Base-by-base conservation (phyloP, 306 rosid species). In the Quercus robur region DNA sequence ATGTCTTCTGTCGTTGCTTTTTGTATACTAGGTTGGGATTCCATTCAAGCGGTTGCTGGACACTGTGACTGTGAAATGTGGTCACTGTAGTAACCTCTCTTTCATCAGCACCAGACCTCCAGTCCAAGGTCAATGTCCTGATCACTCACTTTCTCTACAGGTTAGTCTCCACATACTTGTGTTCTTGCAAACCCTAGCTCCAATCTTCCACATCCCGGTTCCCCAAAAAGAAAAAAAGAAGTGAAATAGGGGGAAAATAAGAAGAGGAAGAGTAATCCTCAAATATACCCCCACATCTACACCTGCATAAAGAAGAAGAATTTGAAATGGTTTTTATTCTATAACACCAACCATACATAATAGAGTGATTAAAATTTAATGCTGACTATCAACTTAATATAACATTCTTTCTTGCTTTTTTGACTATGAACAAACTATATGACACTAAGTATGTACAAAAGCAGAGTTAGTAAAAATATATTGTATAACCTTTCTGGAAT, bases 61-160 rank as follows among this genome's bases (percentile, higher is more conserved):
- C 79, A 93, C 99, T 11, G 97, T 95, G 84, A 95, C 99, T 55
- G 99, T 95, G 87, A 95, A 95, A 84, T 95, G 99, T 73, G 99
- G 99, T 11, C 98, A 95, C 82, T 95, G 99, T 77, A 88, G 98
- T 66, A 95, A 93, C 87, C 98, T 93, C 61, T 95, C 99, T 10
- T 93, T 93, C 75, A 94, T 95, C 31, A 93, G 90, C 87, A 93
- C 98, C 49, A 85, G 92, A 46, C 93, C 98, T 55, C 93, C 97
- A 77, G 73, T 91, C 62, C 90, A 88, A 74, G 85, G 78, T 46
- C 97, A 88, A 76, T 80, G 77, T 84, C 82, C 86, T 72, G 89
- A 87, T 84, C 97, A 90, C 81, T 87, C 95, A 46, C 89, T 89
- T 31, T 84, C 51, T 84, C 94, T 91, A 75, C 97, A 91, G 97